Evolutionary conservation across 805 yeast genomes (phyloP).

Genomic region (Starmerella kuoi): DNA sequence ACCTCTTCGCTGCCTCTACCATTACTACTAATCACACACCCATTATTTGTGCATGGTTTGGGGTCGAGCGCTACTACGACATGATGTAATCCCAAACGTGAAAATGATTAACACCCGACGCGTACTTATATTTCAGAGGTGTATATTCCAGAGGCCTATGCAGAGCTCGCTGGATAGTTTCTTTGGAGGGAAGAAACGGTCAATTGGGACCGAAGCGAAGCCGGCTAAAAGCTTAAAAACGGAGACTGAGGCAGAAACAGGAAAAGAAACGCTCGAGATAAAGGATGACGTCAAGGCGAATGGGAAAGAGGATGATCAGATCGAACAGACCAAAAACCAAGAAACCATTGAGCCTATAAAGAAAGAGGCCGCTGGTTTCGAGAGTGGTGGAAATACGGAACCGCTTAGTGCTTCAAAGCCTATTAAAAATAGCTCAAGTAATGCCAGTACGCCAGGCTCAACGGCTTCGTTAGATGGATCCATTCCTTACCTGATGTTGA

Average conservation of each 20-base stretch:
- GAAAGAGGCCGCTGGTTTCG: no score
- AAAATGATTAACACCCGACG: slow-evolving; percentile 6
- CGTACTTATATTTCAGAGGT: slow-evolving; percentile 6
- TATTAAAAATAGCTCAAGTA: neutral
- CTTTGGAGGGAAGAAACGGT: slow-evolving; percentile 17
- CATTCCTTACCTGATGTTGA: slow-evolving; percentile 35
- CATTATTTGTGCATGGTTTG: no score
- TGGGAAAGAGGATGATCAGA: neutral
- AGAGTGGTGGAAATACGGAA: neutral
- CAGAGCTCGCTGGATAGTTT: slow-evolving; percentile 23
- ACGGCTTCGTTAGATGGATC: neutral
- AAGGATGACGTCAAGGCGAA: neutral
- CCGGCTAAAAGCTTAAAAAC: slow-evolving; percentile 3
- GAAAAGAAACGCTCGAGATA: neutral
- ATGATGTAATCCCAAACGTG: neutral
- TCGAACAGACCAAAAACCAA: neutral
- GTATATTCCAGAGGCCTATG: no score
- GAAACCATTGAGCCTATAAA: neutral
- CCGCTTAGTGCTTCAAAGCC: no score
- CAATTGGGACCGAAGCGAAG: slow-evolving; percentile 1
- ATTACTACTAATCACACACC: no score
- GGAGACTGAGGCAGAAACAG: neutral
- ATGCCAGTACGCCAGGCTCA: no score
- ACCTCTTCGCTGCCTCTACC: no score
- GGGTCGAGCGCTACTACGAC: no score